Evolutionary conservation across 495 filamentous ascomycete species (phyloP), one percentile per base, ranked within the genome.

Genomic region (Immersiella caudata): DNA sequence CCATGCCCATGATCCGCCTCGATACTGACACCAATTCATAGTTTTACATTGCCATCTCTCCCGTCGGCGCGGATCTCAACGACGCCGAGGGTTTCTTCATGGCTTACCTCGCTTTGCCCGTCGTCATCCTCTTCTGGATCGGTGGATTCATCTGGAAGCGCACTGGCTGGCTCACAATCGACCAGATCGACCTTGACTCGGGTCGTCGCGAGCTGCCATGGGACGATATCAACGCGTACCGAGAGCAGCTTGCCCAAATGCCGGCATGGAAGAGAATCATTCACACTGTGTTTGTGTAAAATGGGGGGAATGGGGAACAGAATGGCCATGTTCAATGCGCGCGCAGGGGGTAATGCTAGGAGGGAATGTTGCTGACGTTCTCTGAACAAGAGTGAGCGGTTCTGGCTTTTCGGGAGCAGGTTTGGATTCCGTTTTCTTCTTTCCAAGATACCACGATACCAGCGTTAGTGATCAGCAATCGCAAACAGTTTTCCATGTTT

Each of bases 111-210:
- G 92, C 93, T 21, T 85, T 88, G 0, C 95, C 95, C 1, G 86
- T 98, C 67, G 91, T 97, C 64, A 72, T 97, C 5, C 56, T 84
- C 26, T 94, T 87, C 75, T 98, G 93, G 75, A 71, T 96, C 66
- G 69, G 72, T 60, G 87, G 86, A 26, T 89, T 80, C 70, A 20
- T 79, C 46, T 90, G 88, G 88, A 90, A 89, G 79, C 81, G 86
- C 65, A 75, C 77, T 36, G 84, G 82, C 26, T 89, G 85, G 84
- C 76, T 87, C 36, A 74, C 76, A 25, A 80, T 77, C 25, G 58
- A 75, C 52, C 74, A 90, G 68, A 89, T 91, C 63, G 88, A 90
- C 67, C 79, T 91, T 61, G 87, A 90, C 72, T 83, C 82, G 6
- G 87, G 86, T 68, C 81, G 87, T 46, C 80, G 88, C 20, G 84